Evolutionary conservation across 768 basidiomycete species (phyloP), one percentile per base, ranked within the genome.

Genomic region (Leccinum rimulosum): DNA sequence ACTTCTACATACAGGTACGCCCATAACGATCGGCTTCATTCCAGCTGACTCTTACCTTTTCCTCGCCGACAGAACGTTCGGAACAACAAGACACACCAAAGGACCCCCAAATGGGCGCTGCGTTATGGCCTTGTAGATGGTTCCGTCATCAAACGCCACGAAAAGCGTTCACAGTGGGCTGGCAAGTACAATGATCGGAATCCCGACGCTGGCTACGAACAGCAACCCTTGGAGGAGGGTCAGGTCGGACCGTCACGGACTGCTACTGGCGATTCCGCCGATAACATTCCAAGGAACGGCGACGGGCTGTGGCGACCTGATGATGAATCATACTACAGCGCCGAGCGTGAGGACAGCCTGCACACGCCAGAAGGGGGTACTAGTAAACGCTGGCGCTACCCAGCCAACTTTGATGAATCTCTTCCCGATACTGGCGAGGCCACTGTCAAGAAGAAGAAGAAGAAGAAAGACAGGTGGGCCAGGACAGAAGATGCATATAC

Each of bases 91-190:
- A 95, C 85, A 66, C 84, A 91, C 70, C 80, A 82, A 14, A 86
- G 95, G 48, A 97, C 95, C n/a, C 95, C 95, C 19, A 95, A 97
- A 74, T 98, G 95, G 95, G 89, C 88, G 0, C 80, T 91, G 74
- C 84, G 88, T 62, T 93, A 93, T 72, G 95, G 95, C 40, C 89
- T 98, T 49, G 85, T 98, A 62, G 86, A 94, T 71, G 87, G 84
- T 25, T 79, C 86, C 36, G 86, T 88, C 64, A 87, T 91, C 69
- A 80, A 84, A 65, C 89, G 94, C 68, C 87, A 89, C 56, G 82
- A 88, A 68, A 83, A 80, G 60, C 89, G 88, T 70, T 91, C 87
- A 49, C 89, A 92, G 64, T 98, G 95, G 95, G 89, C 92, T 11
- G 77, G 74, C 56, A 86, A 91, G 56, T 97, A 92, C 76, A 87